phyloP scores from a whole-genome alignment of 75 land plant species.

The Adiantum capillusveneris region DNA sequence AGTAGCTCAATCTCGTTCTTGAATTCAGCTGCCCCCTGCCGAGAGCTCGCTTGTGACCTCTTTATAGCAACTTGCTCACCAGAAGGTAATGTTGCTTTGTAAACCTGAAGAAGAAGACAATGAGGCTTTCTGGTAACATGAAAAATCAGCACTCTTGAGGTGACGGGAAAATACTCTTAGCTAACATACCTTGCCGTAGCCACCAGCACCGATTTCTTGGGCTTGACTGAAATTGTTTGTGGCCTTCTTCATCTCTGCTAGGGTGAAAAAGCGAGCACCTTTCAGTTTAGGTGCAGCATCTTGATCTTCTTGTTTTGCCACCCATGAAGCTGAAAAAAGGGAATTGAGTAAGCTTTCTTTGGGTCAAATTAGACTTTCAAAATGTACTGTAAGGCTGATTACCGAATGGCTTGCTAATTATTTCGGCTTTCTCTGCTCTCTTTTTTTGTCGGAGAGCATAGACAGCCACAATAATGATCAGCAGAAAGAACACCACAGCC shows the following conservation, averaged over 20 bases:
- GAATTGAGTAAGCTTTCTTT: not conserved
- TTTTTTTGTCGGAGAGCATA: conserved; percentile 30
- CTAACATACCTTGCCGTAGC: conserved; percentile 40
- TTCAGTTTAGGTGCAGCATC: conserved; percentile 24
- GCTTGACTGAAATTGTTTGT: conserved; percentile 32
- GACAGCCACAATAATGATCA: conserved; percentile 8
- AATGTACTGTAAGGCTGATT: not conserved
- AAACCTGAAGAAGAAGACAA: conserved; percentile 13
- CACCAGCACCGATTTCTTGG: conserved; percentile 37
- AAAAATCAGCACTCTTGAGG: not conserved
- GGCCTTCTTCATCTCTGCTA: conserved; percentile 26
- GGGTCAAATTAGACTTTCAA: not conserved
- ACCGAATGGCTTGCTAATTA: conserved; percentile 33
- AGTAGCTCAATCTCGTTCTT: conserved; percentile 37
- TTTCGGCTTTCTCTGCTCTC: conserved; percentile 27
- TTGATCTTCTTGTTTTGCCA: conserved; percentile 8
- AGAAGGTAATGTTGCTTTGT: conserved; percentile 14
- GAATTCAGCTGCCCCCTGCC: conserved; percentile 34
- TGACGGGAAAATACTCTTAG: too few relatives aligned
- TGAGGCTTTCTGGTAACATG: not conserved
- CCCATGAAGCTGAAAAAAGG: conserved; percentile 21
- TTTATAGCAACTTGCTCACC: conserved; percentile 27
- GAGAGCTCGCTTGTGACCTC: conserved; percentile 23
- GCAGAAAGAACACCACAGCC: not conserved
- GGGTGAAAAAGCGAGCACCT: conserved; percentile 37